Evolutionary conservation across 2,329 filamentous ascomycete genomes (phyloP).

Genomic region (Sclerotinia minor): DNA sequence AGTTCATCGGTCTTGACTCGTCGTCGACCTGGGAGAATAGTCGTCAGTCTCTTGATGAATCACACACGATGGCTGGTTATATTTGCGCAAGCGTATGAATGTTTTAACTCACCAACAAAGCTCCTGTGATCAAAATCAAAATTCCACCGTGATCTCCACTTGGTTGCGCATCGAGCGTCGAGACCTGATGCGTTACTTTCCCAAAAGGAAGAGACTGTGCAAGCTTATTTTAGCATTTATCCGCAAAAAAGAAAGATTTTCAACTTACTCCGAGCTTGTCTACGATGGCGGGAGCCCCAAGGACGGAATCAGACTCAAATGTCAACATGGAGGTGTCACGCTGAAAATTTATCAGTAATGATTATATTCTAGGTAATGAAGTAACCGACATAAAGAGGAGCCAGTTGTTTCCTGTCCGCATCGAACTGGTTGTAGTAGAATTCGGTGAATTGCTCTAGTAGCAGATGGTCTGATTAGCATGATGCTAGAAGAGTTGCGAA

Average conservation of each 20-base stretch:
- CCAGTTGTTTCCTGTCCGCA: constrained; percentile 62
- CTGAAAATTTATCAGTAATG: constrained; percentile 49
- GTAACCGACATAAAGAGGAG: constrained; percentile 73
- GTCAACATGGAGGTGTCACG: constrained; percentile 87
- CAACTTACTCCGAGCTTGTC: constrained; percentile 75
- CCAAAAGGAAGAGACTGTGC: constrained; percentile 73
- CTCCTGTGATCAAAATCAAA: constrained; percentile 84
- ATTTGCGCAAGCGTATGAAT: constrained; percentile 23
- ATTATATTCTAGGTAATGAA: constrained; percentile 25
- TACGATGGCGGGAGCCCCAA: constrained; percentile 66
- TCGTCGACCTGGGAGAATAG: constrained; percentile 70
- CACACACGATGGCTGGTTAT: neutral
- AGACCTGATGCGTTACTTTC: constrained; percentile 75
- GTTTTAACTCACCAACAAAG: constrained; percentile 66
- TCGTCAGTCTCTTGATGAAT: constrained; percentile 8
- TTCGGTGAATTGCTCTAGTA: constrained; percentile 76
- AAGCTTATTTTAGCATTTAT: constrained; percentile 25
- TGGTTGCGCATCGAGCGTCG: constrained; percentile 82
- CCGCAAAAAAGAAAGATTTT: neutral
- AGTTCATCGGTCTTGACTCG: constrained; percentile 83
- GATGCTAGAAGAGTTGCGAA: constrained; percentile 15
- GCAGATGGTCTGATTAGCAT: constrained; percentile 33
- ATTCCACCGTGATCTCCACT: constrained; percentile 67
- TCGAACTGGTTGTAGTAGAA: constrained; percentile 95
- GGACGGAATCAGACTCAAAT: constrained; percentile 71